phyloP scores from a whole-genome alignment of 1,284 basidiomycete genomes.

The Pyrrhoderma noxium region DNA sequence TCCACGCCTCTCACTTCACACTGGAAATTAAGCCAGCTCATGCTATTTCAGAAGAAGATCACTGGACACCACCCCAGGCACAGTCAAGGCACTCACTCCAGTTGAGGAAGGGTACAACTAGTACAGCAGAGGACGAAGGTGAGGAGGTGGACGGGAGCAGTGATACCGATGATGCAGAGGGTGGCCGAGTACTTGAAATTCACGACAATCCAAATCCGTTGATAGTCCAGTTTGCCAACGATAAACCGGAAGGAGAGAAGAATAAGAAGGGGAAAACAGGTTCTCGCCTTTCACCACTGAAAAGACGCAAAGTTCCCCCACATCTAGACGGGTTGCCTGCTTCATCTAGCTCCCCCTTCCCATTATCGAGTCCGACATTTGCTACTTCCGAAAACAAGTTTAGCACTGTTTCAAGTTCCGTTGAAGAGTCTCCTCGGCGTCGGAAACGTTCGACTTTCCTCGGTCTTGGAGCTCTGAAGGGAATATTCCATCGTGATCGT shows the following conservation, averaged over 20 bases:
- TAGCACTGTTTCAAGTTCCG: slow-evolving; percentile 2
- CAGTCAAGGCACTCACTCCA: slow-evolving; percentile 20
- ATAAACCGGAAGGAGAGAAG: not conserved
- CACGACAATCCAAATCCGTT: slow-evolving; percentile 44
- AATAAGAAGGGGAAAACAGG: no score
- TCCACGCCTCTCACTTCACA: slow-evolving; percentile 12
- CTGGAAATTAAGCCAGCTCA: slow-evolving; percentile 50
- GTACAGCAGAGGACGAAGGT: slow-evolving; percentile 29
- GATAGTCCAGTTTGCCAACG: not conserved
- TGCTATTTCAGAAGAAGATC: slow-evolving; percentile 38
- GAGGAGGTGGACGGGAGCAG: slow-evolving; percentile 23
- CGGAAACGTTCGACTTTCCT: slow-evolving; percentile 27
- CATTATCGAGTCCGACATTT: not conserved
- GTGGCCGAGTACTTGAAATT: slow-evolving; percentile 30
- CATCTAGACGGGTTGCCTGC: not conserved
- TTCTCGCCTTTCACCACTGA: slow-evolving; percentile 5
- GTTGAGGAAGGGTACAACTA: no score
- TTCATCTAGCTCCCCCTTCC: slow-evolving; percentile 8
- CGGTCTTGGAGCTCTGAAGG: slow-evolving; percentile 29
- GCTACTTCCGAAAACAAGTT: not conserved
- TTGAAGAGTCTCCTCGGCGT: slow-evolving; percentile 6
- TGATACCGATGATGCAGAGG: slow-evolving; percentile 23
- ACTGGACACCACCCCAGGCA: slow-evolving; percentile 33
- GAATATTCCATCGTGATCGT: slow-evolving; percentile 28
- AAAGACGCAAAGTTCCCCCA: not conserved